Conservation (phyloP, 164 flowering plant genomes). For the Euptelea pleiosperma region DNA sequence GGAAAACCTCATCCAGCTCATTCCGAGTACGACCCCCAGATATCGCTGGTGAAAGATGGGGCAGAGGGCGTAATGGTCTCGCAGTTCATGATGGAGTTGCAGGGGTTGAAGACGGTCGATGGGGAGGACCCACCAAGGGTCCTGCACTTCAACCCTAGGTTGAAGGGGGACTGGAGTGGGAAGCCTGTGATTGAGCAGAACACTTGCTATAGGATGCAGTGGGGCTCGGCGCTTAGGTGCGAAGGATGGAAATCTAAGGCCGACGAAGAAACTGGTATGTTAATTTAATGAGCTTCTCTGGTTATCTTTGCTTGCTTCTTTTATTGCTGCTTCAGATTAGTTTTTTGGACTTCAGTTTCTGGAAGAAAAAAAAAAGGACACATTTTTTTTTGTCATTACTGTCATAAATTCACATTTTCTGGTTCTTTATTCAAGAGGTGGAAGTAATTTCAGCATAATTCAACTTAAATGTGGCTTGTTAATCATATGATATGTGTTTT, state of each 20-base stretch:
- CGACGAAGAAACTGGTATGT: slow-evolving; percentile 57
- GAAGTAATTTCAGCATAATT: background rate
- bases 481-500: background rate
- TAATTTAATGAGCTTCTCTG: background rate
- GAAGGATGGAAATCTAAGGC: slow-evolving; percentile 54
- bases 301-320: slow-evolving; percentile 15
- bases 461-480: background rate
- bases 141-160: slow-evolving; percentile 68
- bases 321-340: background rate
- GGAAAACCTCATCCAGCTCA: slow-evolving; percentile 52
- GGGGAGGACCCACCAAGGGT: slow-evolving; percentile 69
- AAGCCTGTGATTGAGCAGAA: slow-evolving; percentile 60
- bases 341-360: background rate
- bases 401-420: too few species aligned
- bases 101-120: slow-evolving; percentile 60
- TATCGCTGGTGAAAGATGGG: slow-evolving; percentile 35
- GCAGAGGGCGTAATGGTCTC: slow-evolving; percentile 45
- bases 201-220: slow-evolving; percentile 62
- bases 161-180: slow-evolving; percentile 70
- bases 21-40: slow-evolving; percentile 40
- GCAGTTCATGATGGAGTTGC: slow-evolving; percentile 61
- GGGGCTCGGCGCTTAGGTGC: slow-evolving; percentile 52
- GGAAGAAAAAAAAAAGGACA: too few species aligned
- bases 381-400: too few species aligned
- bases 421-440: background rate